Evolutionary conservation across 441 rosid species (phyloP).

Genomic region (Populus hybrid): DNA sequence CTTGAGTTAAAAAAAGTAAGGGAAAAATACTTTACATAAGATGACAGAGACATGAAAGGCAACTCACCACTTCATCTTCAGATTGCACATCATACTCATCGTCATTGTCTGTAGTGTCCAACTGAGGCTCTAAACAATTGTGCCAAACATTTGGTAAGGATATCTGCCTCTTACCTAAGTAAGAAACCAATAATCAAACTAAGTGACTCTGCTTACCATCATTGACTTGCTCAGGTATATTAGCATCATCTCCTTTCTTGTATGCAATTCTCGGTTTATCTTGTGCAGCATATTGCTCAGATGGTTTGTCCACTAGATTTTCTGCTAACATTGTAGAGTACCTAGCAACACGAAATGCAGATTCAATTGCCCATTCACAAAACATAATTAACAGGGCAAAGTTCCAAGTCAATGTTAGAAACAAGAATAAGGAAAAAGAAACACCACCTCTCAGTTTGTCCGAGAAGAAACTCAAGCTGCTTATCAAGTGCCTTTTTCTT

Average conservation of each 20-base stretch:
- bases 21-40: neutral
- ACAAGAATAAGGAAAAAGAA: neutral
- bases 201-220: conserved; percentile 44
- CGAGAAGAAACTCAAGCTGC: conserved; percentile 95
- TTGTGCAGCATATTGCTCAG: conserved; percentile 33
- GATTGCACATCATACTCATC: conserved; percentile 64
- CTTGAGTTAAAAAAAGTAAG: neutral
- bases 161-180: neutral
- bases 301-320: conserved; percentile 73
- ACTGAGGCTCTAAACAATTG: conserved; percentile 38
- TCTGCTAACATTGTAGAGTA: conserved; percentile 99
- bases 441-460: conserved; percentile 95
- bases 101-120: conserved; percentile 49
- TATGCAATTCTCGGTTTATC: conserved; percentile 29
- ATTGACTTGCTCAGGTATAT: conserved; percentile 30
- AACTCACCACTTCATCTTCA: conserved; percentile 77
- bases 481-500: conserved; percentile 97
- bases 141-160: neutral
- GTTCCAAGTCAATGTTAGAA: neutral
- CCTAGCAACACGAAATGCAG: conserved; percentile 32
- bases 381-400: conserved; percentile 3
- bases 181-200: conserved; percentile 11
- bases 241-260: conserved; percentile 37
- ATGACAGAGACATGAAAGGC: neutral
- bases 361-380: conserved; percentile 10